Evolutionary conservation across 2,329 filamentous ascomycete species (phyloP).

Genomic region (Talaromyces sp.): DNA sequence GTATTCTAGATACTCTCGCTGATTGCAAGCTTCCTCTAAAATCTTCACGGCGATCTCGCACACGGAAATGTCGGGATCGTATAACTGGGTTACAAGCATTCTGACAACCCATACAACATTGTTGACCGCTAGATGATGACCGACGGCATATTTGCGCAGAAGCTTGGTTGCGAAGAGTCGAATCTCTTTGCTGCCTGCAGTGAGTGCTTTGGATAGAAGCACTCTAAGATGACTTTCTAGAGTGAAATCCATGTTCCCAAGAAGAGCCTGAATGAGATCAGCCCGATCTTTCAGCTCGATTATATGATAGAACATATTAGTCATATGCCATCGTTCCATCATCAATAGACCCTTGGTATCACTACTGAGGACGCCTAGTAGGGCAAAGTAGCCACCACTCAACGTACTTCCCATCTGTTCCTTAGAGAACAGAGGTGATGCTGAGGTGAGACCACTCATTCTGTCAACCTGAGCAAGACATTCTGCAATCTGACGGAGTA

Average conservation of each 20-base stretch:
- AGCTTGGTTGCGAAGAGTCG: constrained; percentile 85
- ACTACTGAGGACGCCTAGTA: constrained; percentile 81
- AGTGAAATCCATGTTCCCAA: constrained; percentile 90
- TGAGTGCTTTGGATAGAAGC: constrained; percentile 88
- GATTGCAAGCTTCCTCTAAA: constrained; percentile 93
- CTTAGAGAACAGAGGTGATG: constrained; percentile 82
- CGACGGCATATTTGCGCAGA: constrained; percentile 78
- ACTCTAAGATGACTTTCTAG: constrained; percentile 85
- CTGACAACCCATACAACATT: constrained; percentile 95
- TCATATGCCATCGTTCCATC: constrained; percentile 93
- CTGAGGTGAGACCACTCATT: constrained; percentile 64
- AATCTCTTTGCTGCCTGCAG: constrained; percentile 83
- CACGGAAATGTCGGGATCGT: constrained; percentile 95
- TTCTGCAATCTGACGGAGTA: constrained; percentile 89
- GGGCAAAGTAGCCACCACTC: constrained; percentile 88
- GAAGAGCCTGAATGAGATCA: constrained; percentile 81
- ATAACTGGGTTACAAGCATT: constrained; percentile 94
- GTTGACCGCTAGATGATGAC: constrained; percentile 48
- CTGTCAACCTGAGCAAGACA: constrained; percentile 93
- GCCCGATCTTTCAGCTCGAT: constrained; percentile 86
- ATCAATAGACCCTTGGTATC: constrained; percentile 81
- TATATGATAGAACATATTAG: constrained; percentile 99
- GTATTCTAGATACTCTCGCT: constrained; percentile 84
- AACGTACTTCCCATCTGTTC: constrained; percentile 82
- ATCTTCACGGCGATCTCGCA: constrained; percentile 97